Evolutionary conservation across 495 filamentous ascomycete species (phyloP), one percentile per base, ranked within the genome.

Genomic region (Cudoniella acicularis): DNA sequence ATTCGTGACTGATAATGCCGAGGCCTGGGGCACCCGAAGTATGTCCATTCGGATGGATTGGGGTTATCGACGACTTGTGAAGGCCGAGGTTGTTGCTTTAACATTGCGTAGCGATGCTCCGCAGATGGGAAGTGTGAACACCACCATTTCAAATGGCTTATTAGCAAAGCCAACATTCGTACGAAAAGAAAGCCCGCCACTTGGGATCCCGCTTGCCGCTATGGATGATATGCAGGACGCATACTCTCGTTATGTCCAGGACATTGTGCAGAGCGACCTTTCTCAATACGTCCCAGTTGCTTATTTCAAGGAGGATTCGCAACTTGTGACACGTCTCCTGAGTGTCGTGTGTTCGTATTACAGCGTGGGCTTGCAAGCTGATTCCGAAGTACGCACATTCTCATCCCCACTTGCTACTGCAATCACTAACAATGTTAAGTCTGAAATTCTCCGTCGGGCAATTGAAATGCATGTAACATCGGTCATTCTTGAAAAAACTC

Each of bases 401-500:
- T 11, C 17, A 3, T 46, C 46, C 40, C n/a, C 10, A 8, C 36
- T 53, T 21, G 1, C 3, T 51, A 16, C 13, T 16, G 36, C 47
- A 46, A n/a, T 26, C 22, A 41, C 60, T 54, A 18, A 51, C 41
- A 2, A 48, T 9, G 30, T 23, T 1, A 24, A 67, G 62, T 62
- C 40, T 16, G 60, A 62, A 8, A 3, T 64, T 20, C 59, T 67
- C 24, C 58, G 60, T 10, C 50, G 42, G 40, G 65, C 59, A 30
- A 21, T 67, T 22, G 65, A 64, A 46, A 58, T 67, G 27, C 65
- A 67, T 43, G 58, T 67, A 3, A 64, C 56, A n/a, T 46, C 52
- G 10, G 54, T 57, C 9, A 62, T 67, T 17, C 62, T 67, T 24
- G 65, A 64, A 43, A 51, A 62, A 40, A 67, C 58, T 50, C 62